Percentiles rank a stretch among this genome's conserved stretches.
phyloP scores from a whole-genome alignment of 306 rosid species.

The Pterocarpus macrocarpus region DNA sequence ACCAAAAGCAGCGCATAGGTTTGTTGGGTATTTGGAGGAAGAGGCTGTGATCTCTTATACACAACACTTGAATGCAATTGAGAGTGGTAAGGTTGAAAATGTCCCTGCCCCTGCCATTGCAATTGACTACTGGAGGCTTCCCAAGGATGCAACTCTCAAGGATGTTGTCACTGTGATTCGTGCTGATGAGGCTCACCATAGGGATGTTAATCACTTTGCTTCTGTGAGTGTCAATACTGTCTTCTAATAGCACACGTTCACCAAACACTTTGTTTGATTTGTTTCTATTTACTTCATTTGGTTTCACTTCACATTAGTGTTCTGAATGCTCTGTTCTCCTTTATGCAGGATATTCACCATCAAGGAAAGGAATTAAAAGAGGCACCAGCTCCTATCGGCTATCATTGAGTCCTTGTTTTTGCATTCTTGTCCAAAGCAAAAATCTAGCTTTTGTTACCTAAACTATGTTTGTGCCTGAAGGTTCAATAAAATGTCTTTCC shows the following conservation, averaged over 20 bases:
- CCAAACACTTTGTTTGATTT: neutral
- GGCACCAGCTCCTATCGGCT: slow-evolving; percentile 62
- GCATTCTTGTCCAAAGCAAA: neutral
- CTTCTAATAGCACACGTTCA: neutral
- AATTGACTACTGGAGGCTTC: slow-evolving; percentile 85
- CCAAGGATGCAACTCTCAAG: slow-evolving; percentile 70
- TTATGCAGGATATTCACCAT: slow-evolving; percentile 57
- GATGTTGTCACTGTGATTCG: slow-evolving; percentile 81
- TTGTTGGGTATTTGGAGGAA: slow-evolving; percentile 84
- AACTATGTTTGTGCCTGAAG: neutral
- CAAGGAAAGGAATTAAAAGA: slow-evolving; percentile 60
- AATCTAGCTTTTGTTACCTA: neutral
- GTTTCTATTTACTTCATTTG: neutral
- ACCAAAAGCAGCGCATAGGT: slow-evolving; percentile 75
- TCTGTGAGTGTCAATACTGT: slow-evolving; percentile 56
- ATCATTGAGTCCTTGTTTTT: slow-evolving; percentile 45
- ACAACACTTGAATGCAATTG: slow-evolving; percentile 63
- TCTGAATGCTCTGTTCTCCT: neutral
- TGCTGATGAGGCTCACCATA: slow-evolving; percentile 89
- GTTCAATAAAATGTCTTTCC: neutral
- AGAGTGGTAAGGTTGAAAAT: slow-evolving; percentile 69
- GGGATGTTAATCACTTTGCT: slow-evolving; percentile 87
- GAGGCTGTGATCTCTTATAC: slow-evolving; percentile 81
- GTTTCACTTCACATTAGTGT: neutral
- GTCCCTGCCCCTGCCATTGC: slow-evolving; percentile 84